These are phyloP conservation scores for Hirsutella minnesotensis DNA, from an alignment of 2,329 filamentous ascomycete species.

Conservation along the genomic window DNA sequence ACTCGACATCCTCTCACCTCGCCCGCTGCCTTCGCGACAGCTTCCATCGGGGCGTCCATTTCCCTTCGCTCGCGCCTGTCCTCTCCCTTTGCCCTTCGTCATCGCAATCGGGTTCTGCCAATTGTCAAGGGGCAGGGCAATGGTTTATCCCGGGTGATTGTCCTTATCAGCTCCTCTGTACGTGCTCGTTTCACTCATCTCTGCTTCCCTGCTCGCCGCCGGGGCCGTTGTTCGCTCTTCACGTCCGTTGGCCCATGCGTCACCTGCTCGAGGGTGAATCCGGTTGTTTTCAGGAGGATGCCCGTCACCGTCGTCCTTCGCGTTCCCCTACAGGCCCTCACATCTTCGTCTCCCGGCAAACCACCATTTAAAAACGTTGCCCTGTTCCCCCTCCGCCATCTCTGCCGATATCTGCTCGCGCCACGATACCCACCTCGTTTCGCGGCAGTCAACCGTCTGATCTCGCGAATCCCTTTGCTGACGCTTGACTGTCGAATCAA, in stretches of 20 bases:
- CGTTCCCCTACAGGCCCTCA: not conserved
- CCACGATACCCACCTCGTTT: too few relatives aligned
- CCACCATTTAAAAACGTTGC: not conserved
- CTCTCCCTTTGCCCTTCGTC: not conserved
- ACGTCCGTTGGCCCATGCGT: too few relatives aligned
- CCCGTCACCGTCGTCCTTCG: not conserved
- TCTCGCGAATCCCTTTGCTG: not conserved
- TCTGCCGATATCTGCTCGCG: not conserved
- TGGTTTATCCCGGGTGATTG: conserved; percentile 25
- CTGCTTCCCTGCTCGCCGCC: not conserved
- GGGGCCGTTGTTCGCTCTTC: conserved; percentile 7
- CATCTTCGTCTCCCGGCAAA: not conserved
- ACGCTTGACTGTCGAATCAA: not conserved
- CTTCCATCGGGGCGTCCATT: not conserved
- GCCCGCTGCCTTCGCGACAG: not conserved
- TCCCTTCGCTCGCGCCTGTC: not conserved
- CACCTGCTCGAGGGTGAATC: too few relatives aligned
- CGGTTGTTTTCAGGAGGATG: too few relatives aligned
- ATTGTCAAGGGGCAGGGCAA: conserved; percentile 24
- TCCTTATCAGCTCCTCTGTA: conserved; percentile 11
- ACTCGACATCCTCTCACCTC: not conserved
- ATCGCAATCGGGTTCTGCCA: conserved; percentile 11
- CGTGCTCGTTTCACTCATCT: conserved; percentile 2
- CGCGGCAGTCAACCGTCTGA: not conserved
- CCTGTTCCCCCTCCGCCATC: not conserved